Conservation (phyloP, 1,284 basidiomycete species). For the Phellopilus nigrolimitatus region DNA sequence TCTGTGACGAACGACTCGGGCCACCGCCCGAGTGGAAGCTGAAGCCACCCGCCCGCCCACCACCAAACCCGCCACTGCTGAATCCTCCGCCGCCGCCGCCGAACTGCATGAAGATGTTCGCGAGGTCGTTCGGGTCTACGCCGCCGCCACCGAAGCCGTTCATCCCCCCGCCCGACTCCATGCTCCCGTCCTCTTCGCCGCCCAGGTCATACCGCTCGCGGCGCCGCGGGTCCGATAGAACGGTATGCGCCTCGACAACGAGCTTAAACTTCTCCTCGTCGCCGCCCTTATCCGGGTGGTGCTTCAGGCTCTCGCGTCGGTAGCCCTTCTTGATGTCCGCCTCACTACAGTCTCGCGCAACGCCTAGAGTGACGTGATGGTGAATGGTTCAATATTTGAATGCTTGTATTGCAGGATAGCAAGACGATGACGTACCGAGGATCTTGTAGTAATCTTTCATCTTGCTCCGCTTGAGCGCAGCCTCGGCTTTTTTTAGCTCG, state of each 20-base stretch:
- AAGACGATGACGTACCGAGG: conserved; percentile 35
- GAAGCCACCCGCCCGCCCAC: neutral
- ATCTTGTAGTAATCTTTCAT: conserved; percentile 85
- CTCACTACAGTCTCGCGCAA: conserved; percentile 56
- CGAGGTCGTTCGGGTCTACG: conserved; percentile 47
- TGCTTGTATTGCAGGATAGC: neutral
- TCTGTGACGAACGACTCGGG: neutral
- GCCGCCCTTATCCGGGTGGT: conserved; percentile 83
- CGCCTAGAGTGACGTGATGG: conserved; percentile 24
- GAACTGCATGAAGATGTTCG: conserved; percentile 63
- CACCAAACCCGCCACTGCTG: conserved; percentile 7
- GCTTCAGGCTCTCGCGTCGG: conserved; percentile 69
- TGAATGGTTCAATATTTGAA: neutral
- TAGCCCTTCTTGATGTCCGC: conserved; percentile 79
- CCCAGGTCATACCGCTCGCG: conserved; percentile 72
- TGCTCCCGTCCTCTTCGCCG: conserved; percentile 64
- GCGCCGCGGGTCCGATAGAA: conserved; percentile 67
- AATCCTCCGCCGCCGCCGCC: conserved; percentile 12
- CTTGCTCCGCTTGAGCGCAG: conserved; percentile 75
- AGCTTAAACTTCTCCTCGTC: conserved; percentile 87
- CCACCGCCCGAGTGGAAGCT: neutral
- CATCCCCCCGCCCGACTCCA: conserved; percentile 38
- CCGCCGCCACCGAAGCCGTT: conserved; percentile 34
- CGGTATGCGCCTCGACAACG: conserved; percentile 69
- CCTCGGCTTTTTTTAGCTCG: conserved; percentile 76